Conservation (phyloP, 805 yeast genomes). For the Cephaloascus albidus region DNA sequence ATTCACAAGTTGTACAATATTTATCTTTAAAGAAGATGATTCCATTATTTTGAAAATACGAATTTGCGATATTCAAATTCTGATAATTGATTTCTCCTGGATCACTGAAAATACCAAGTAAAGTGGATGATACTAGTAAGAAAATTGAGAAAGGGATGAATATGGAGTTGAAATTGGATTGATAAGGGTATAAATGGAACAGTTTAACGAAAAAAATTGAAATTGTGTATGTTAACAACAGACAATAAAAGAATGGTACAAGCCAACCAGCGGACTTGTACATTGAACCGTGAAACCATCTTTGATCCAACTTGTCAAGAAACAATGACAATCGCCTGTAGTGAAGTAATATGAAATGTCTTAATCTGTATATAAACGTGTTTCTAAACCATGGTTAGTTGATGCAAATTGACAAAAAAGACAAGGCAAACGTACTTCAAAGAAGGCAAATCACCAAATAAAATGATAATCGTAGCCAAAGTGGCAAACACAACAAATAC, state of each 20-base stretch:
- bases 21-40: conserved; percentile 41
- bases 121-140: conserved; percentile 16
- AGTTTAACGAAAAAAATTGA: background rate
- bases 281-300: conserved; percentile 5
- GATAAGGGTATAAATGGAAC: background rate
- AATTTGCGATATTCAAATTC: conserved; percentile 6
- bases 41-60: conserved; percentile 26
- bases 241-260: conserved; percentile 22
- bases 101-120: conserved; percentile 17
- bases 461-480: conserved; percentile 10
- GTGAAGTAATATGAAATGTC: background rate
- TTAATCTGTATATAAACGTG: background rate
- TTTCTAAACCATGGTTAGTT: too few relatives aligned
- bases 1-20: conserved; percentile 37
- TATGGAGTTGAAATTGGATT: conserved; percentile 6
- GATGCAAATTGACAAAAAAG: too few relatives aligned
- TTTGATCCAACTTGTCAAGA: conserved; percentile 5
- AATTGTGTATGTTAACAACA: conserved; percentile 10
- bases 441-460: conserved; percentile 29
- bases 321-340: background rate
- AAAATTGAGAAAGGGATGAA: conserved; percentile 14
- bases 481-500: conserved; percentile 7
- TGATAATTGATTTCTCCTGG: conserved; percentile 19
- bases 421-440: conserved; percentile 21
- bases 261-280: conserved; percentile 15